A percentile compares a stretch with the other conserved stretches of the same genome.
Evolutionary conservation across 179 eudicot species (phyloP).

Genomic region (Drosera spatulata): DNA sequence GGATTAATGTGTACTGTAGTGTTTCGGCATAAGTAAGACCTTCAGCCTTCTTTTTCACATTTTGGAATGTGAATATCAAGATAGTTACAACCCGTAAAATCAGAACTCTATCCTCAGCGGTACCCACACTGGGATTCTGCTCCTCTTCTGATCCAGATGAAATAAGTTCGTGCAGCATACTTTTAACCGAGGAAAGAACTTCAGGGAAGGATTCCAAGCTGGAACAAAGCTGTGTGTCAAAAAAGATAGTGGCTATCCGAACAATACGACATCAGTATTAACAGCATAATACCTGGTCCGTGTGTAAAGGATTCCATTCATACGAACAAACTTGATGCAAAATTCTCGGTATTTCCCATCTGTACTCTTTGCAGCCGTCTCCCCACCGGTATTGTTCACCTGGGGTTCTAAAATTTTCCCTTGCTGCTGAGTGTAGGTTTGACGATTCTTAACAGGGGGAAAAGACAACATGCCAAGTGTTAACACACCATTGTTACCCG

Average conservation of each 20-base stretch:
- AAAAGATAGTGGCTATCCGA: not conserved
- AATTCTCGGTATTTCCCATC: constrained; percentile 47
- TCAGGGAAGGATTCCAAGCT: constrained; percentile 78
- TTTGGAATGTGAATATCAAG: constrained; percentile 67
- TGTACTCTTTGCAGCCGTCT: constrained; percentile 20
- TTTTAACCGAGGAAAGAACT: constrained; percentile 42
- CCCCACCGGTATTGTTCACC: constrained; percentile 19
- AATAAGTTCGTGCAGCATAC: constrained; percentile 57
- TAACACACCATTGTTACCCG: not conserved
- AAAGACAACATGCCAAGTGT: not conserved
- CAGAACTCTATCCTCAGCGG: constrained; percentile 47
- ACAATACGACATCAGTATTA: not conserved
- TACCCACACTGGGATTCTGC: constrained; percentile 61
- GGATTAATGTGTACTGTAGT: constrained; percentile 63
- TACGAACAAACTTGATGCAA: constrained; percentile 57
- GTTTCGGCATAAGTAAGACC: constrained; percentile 85
- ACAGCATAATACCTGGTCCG: constrained; percentile 63
- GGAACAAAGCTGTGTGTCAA: constrained; percentile 10
- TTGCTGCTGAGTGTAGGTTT: constrained; percentile 48
- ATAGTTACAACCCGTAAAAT: constrained; percentile 61
- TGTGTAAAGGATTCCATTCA: constrained; percentile 85
- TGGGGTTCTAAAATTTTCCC: constrained; percentile 34
- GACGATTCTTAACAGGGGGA: constrained; percentile 59
- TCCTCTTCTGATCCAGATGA: constrained; percentile 70
- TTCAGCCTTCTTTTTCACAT: constrained; percentile 64